Evolutionary conservation across 1,284 basidiomycete species (phyloP).

Genomic region (Neolentinus lepideus): DNA sequence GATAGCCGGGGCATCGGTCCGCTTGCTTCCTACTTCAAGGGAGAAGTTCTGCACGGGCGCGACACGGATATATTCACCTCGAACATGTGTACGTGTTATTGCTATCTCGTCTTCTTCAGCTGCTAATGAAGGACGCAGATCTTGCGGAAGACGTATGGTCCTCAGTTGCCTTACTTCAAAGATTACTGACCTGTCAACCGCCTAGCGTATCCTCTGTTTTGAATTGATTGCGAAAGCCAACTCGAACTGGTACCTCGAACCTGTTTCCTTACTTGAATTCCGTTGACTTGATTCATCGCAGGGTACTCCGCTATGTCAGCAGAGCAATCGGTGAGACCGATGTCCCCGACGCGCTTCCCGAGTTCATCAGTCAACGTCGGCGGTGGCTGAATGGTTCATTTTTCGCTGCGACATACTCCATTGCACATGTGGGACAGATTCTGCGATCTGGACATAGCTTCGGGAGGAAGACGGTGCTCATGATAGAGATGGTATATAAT

Average conservation of each 20-base stretch:
- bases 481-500: constrained; percentile 84
- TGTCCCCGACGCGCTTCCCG: constrained; percentile 88
- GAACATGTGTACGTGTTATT: constrained; percentile 68
- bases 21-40: constrained; percentile 94
- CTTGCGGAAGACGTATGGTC: constrained; percentile 75
- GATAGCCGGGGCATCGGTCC: constrained; percentile 83
- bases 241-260: constrained; percentile 58
- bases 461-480: constrained; percentile 67
- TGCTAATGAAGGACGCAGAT: constrained; percentile 34
- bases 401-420: constrained; percentile 86
- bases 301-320: constrained; percentile 95
- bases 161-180: neutral
- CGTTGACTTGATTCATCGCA: constrained; percentile 18
- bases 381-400: constrained; percentile 94
- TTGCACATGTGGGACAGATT: constrained; percentile 82
- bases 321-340: constrained; percentile 95
- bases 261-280: constrained; percentile 2
- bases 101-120: neutral
- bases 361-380: constrained; percentile 91
- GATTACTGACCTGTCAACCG: constrained; percentile 3
- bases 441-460: constrained; percentile 80
- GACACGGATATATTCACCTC: constrained; percentile 96
- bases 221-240: constrained; percentile 93
- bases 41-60: constrained; percentile 84
- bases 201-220: constrained; percentile 91